Conservation (phyloP, 805 yeast species). For the Starmerella potacharoeniae region DNA sequence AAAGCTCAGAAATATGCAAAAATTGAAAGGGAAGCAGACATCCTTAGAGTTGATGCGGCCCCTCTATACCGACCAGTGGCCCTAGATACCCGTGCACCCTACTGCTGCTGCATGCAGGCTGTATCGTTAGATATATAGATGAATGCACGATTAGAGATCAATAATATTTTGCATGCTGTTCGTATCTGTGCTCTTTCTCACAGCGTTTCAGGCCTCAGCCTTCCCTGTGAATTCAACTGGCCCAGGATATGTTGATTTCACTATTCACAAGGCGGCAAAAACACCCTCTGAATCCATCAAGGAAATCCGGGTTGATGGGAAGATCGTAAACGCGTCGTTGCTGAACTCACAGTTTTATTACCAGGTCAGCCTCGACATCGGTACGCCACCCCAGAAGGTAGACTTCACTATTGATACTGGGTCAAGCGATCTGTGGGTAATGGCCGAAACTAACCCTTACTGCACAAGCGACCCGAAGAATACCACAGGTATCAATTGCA, state of each 20-base stretch:
- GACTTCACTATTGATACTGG: conserved; percentile 59
- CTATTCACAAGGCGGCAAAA: conserved; percentile 5
- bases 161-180: neutral
- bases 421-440: conserved; percentile 60
- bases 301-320: neutral
- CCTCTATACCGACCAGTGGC: too few species aligned
- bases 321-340: neutral
- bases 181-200: neutral
- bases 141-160: too few species aligned
- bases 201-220: neutral
- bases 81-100: neutral
- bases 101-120: neutral
- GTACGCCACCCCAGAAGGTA: conserved; percentile 44
- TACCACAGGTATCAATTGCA: conserved; percentile 19
- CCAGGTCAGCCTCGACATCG: conserved; percentile 29
- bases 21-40: too few species aligned
- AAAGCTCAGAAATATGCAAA: neutral
- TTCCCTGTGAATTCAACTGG: too few species aligned
- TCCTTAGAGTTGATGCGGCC: too few species aligned
- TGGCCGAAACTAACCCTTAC: conserved; percentile 15
- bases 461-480: conserved; percentile 8
- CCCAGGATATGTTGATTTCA: conserved; percentile 4
- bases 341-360: conserved; percentile 20
- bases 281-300: neutral
- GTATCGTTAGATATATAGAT: neutral